phyloP scores from a whole-genome alignment of 345 rosid species.

The Lumnitzera racemosa region DNA sequence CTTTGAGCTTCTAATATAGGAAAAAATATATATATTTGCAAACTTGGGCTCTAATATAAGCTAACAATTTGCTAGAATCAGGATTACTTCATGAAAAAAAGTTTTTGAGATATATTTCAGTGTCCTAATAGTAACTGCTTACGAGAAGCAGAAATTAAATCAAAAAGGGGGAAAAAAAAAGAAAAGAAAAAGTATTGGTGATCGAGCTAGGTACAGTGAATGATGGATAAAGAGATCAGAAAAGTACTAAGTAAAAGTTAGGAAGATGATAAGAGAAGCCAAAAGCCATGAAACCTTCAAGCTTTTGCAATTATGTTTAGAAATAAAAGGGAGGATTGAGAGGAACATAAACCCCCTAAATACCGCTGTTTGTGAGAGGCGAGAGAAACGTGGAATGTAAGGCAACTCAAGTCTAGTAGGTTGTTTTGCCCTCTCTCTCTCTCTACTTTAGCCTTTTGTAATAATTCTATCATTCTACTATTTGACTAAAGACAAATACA shows the following conservation, averaged over 20 bases:
- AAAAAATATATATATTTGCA: too few species aligned
- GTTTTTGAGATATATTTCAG: too few species aligned
- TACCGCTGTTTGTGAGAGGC: conserved; percentile 20
- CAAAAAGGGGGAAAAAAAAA: background rate
- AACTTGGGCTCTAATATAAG: too few species aligned
- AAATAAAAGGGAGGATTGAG: conserved; percentile 9
- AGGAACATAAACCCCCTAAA: conserved; percentile 23
- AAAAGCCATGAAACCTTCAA: conserved; percentile 29
- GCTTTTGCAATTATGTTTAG: conserved; percentile 17
- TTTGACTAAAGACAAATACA: conserved; percentile 11
- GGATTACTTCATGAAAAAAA: too few species aligned
- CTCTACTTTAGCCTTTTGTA: background rate
- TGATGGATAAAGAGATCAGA: conserved; percentile 2
- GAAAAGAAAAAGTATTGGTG: background rate
- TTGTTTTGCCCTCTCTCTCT: conserved; percentile 17
- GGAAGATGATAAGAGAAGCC: background rate
- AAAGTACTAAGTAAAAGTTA: conserved; percentile 2
- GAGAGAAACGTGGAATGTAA: conserved; percentile 54
- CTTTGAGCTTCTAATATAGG: too few species aligned
- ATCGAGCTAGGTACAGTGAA: background rate
- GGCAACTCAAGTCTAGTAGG: conserved; percentile 33
- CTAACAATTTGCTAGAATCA: too few species aligned
- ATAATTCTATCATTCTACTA: background rate
- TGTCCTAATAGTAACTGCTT: background rate
- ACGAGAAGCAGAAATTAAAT: background rate